Conservation (phyloP, 768 basidiomycete genomes). For the Porpolomopsis calyptriformis region DNA sequence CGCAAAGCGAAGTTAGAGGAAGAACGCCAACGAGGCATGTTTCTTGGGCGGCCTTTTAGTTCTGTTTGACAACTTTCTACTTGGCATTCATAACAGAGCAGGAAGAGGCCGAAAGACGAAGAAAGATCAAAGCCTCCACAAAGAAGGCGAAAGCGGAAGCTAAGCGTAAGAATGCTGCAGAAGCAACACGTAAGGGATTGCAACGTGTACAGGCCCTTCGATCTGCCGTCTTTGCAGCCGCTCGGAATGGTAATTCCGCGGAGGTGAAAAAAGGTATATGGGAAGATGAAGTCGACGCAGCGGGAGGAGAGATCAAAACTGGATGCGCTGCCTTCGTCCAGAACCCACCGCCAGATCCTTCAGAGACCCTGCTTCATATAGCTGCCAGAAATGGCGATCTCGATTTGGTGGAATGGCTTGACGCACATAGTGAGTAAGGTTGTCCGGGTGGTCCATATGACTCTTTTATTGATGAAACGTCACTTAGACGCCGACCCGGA, state of each 20-base stretch:
- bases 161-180: constrained; percentile 39
- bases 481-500: constrained; percentile 59
- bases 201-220: constrained; percentile 45
- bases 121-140: constrained; percentile 40
- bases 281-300: constrained; percentile 61
- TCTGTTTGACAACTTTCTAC: too few relatives aligned
- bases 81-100: constrained; percentile 31
- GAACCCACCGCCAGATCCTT: constrained; percentile 37
- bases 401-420: constrained; percentile 57
- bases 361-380: constrained; percentile 64
- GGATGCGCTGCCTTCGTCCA: constrained; percentile 45
- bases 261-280: constrained; percentile 56
- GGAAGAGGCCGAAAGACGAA: constrained; percentile 44
- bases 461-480: constrained; percentile 10
- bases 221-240: constrained; percentile 55
- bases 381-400: constrained; percentile 44
- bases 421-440: constrained; percentile 53
- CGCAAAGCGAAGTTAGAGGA: constrained; percentile 36
- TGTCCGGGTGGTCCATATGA: constrained; percentile 16
- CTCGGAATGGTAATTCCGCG: constrained; percentile 40
- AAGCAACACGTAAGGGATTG: constrained; percentile 35
- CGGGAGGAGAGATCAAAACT: constrained; percentile 56
- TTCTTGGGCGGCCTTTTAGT: too few relatives aligned
- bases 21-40: constrained; percentile 38
- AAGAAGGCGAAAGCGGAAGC: constrained; percentile 48